Percentiles rank a stretch among this genome's conserved stretches.
Evolutionary conservation across 176 grass and related monocot species (phyloP).

Genomic region (Poa annua): DNA sequence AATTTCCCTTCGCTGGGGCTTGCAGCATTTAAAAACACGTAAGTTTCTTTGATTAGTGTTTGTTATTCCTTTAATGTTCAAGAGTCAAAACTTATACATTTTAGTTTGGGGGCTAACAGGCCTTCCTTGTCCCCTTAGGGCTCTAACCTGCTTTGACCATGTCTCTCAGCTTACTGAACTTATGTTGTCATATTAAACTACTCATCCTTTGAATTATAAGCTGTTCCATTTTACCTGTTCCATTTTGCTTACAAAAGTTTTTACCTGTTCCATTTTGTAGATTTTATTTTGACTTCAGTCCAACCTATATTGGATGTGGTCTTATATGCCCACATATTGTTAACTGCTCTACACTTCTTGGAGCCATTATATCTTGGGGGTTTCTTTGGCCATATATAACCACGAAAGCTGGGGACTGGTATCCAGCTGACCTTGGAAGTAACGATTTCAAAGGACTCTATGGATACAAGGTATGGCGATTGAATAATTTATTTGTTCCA

Average conservation of each 20-base stretch:
- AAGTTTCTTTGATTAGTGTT: conserved; percentile 40
- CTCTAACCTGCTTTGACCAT: background rate
- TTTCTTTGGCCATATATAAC: conserved; percentile 86
- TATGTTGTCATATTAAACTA: background rate
- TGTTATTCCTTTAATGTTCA: background rate
- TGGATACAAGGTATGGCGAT: conserved; percentile 74
- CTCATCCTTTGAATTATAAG: background rate
- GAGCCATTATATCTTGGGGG: conserved; percentile 93
- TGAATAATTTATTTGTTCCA: conserved; percentile 27
- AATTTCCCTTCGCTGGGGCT: conserved; percentile 88
- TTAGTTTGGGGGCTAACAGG: background rate
- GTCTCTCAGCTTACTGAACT: background rate
- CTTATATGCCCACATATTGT: conserved; percentile 95
- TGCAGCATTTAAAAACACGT: conserved; percentile 84
- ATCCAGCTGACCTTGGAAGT: conserved; percentile 75
- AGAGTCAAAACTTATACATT: background rate
- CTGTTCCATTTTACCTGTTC: conserved; percentile 28
- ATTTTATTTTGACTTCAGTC: conserved; percentile 97
- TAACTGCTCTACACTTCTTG: conserved; percentile 88
- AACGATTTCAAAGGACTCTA: conserved; percentile 95
- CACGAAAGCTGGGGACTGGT: conserved; percentile 81
- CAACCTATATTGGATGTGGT: conserved; percentile 89
- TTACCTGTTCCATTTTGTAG: conserved; percentile 48
- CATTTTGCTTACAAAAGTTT: conserved; percentile 10
- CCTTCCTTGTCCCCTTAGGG: background rate